Evolutionary conservation across 2,329 filamentous ascomycete species (phyloP).

Genomic region (Arthrobotrys megalospora): DNA sequence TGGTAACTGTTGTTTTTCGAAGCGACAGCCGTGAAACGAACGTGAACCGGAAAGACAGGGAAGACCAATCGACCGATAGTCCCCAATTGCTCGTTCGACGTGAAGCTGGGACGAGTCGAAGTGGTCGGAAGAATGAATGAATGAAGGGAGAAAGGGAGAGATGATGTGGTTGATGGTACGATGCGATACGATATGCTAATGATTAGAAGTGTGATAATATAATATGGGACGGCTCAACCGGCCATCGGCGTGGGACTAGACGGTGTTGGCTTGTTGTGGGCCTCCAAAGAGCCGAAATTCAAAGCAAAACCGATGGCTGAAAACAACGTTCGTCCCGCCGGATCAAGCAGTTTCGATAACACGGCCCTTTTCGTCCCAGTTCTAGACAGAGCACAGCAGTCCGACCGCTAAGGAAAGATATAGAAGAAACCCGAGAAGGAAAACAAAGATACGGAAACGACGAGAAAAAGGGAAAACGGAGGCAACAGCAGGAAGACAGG

Average conservation of each 20-base stretch:
- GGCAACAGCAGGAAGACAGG: background rate
- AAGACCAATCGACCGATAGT: background rate
- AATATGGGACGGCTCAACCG: slow-evolving; percentile 1
- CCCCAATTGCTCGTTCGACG: background rate
- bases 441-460: background rate
- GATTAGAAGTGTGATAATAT: background rate
- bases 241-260: slow-evolving; percentile 12
- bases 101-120: background rate
- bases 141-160: background rate
- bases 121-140: background rate
- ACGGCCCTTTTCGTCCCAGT: slow-evolving; percentile 1
- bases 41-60: background rate
- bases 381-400: background rate
- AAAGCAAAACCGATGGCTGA: slow-evolving; percentile 2
- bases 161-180: slow-evolving; percentile 1
- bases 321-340: slow-evolving; percentile 5
- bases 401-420: background rate
- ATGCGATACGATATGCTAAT: background rate
- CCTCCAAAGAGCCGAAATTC: slow-evolving; percentile 2
- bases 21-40: background rate
- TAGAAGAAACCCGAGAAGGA: background rate
- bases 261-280: slow-evolving; percentile 2
- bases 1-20: background rate
- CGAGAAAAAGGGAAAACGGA: slow-evolving; percentile 1
- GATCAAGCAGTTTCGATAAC: slow-evolving; percentile 13